Evolutionary conservation across 2,329 filamentous ascomycete species (phyloP).

Genomic region (Alternaria consortialis): DNA sequence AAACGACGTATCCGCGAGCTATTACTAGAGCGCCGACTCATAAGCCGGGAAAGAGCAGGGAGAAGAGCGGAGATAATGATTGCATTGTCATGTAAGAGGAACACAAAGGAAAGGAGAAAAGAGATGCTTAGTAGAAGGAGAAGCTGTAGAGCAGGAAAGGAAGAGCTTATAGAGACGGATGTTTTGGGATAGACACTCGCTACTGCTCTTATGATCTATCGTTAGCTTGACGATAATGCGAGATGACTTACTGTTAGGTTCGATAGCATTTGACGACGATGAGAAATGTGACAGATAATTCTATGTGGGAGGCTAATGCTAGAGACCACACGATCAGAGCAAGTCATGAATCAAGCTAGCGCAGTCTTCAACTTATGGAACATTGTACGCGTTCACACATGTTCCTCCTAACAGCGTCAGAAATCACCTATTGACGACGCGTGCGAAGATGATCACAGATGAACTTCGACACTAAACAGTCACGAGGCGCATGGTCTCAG

Average conservation of each 20-base stretch:
- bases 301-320: neutral
- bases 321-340: neutral
- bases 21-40: neutral
- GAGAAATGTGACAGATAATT: neutral
- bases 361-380: neutral
- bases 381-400: neutral
- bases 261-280: neutral
- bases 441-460: neutral
- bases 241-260: neutral
- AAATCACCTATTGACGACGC: neutral
- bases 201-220: neutral
- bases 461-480: no score
- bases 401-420: neutral
- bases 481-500: no score
- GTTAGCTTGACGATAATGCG: neutral
- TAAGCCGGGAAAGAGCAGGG: neutral
- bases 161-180: neutral
- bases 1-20: neutral
- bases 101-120: neutral
- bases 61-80: neutral
- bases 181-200: neutral
- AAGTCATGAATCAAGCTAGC: neutral
- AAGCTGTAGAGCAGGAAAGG: neutral
- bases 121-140: neutral
- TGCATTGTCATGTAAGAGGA: neutral